A percentile compares a stretch with the other conserved stretches of the same genome.
These are phyloP conservation scores for Fonsecaea nubica DNA, from an alignment of 2,329 filamentous ascomycete genomes.

Conservation along the genomic window DNA sequence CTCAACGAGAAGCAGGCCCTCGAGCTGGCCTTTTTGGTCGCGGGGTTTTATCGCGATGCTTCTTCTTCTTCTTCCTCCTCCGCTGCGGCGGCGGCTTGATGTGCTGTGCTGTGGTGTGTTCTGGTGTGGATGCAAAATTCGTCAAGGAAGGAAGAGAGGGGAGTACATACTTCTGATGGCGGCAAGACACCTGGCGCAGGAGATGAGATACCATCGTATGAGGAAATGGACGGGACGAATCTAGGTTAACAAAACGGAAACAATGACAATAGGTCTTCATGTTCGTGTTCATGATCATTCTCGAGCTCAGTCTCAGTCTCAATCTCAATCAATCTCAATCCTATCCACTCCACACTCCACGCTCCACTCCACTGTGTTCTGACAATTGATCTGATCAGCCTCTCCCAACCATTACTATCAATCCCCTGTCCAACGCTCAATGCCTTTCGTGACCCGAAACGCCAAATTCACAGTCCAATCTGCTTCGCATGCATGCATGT, in stretches of 20 bases:
- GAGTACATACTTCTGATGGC: too few relatives aligned
- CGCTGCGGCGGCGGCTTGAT: neutral
- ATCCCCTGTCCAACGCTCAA: neutral
- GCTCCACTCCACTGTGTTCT: too few relatives aligned
- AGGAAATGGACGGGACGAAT: neutral
- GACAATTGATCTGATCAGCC: too few relatives aligned
- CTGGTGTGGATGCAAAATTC: too few relatives aligned
- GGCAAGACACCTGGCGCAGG: too few relatives aligned
- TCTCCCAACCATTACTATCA: neutral
- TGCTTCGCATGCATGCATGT: too few relatives aligned
- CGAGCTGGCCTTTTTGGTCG: constrained; percentile 91
- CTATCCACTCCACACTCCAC: neutral
- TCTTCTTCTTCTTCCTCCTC: too few relatives aligned
- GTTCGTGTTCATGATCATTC: neutral
- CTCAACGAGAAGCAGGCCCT: constrained; percentile 98
- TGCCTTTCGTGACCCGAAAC: neutral
- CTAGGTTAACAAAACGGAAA: neutral
- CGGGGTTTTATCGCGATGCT: constrained; percentile 73
- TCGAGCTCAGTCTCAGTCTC: neutral
- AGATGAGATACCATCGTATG: too few relatives aligned
- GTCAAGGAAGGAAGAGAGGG: too few relatives aligned
- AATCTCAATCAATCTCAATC: neutral
- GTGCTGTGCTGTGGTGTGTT: too few relatives aligned
- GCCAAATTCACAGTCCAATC: neutral
- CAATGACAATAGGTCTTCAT: neutral